These are phyloP conservation scores for Leptodontidium sp. DNA, from an alignment of 2,329 filamentous ascomycete genomes.

Conservation along the genomic window DNA sequence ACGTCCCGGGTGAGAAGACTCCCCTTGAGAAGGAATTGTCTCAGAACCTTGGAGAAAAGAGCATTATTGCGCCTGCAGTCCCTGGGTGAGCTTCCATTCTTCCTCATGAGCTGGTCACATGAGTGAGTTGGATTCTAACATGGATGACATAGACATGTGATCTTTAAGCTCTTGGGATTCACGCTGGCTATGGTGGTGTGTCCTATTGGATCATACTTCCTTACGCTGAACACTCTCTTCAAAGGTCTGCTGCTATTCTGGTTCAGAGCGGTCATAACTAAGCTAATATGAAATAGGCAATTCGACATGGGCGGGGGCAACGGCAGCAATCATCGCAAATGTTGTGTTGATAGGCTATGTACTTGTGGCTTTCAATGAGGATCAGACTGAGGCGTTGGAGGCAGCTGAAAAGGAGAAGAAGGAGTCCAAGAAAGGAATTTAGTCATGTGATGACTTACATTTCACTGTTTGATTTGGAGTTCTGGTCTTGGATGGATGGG, in stretches of 20 bases:
- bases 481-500: background rate
- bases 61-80: constrained; percentile 82
- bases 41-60: constrained; percentile 60
- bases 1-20: constrained; percentile 70
- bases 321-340: constrained; percentile 90
- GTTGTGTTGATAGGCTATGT: constrained; percentile 91
- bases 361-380: constrained; percentile 89
- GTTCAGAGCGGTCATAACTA: background rate
- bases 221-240: constrained; percentile 80
- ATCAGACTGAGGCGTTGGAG: constrained; percentile 57
- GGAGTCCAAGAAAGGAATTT: constrained; percentile 33
- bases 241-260: constrained; percentile 63
- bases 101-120: constrained; percentile 32
- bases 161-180: constrained; percentile 89
- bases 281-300: constrained; percentile 67
- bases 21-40: constrained; percentile 63
- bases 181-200: constrained; percentile 89
- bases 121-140: constrained; percentile 21
- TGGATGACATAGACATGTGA: constrained; percentile 70
- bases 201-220: constrained; percentile 89
- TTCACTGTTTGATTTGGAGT: background rate
- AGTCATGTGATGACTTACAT: constrained; percentile 20
- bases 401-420: constrained; percentile 57
- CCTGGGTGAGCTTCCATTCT: constrained; percentile 67
- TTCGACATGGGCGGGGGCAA: constrained; percentile 83